Evolutionary conservation across 306 rosid genomes (phyloP), one percentile per base, ranked within the genome.

Genomic region (Albizia julibrissin): DNA sequence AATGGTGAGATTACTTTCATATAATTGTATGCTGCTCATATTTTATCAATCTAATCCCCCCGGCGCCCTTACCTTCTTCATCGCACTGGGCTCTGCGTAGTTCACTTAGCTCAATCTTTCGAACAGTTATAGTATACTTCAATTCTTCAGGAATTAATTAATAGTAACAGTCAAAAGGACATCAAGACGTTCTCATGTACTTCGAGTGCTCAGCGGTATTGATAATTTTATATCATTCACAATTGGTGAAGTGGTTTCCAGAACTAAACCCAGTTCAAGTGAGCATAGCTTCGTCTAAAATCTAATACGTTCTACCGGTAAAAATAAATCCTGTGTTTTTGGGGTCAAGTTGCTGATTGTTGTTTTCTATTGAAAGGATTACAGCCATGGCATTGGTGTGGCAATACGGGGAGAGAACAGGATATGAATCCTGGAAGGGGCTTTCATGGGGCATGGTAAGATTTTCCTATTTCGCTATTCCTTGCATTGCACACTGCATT

Each of bases 371-470:
- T 82, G 29, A 11, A 83, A 93, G 99, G 99, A 85, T 93, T 52
- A 69, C 89, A 82, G 99, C 98, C 44, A 95, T 95, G 99, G 91
- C 87, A 75, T 91, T 93, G 96, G 98, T 95, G 82, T 95, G 99
- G 99, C 91, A 87, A 72, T 92, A 95, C 39, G 98, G 93, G 8
- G 96, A 95, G 24, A 91, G 88, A 87, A 82, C 99, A 10, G 93
- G 92, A 10, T 80, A 84, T 86, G 78, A 92, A 67, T 83, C 98
- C 42, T 92, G 99, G 99, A 95, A 95, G 82, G 97, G 99, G 22
- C 98, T 95, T 42, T 87, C 99, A 61, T 95, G 98, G 99, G 99
- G 93, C 11, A 95, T 93, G 99, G 99, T 95, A 70, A 82, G 91
- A 84, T 62, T 27, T 27, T 37, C 76, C 68, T 39, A 40, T 61